Evolutionary conservation across 352 stramenopile species (phyloP).

Genomic region (Pythium monospermum): DNA sequence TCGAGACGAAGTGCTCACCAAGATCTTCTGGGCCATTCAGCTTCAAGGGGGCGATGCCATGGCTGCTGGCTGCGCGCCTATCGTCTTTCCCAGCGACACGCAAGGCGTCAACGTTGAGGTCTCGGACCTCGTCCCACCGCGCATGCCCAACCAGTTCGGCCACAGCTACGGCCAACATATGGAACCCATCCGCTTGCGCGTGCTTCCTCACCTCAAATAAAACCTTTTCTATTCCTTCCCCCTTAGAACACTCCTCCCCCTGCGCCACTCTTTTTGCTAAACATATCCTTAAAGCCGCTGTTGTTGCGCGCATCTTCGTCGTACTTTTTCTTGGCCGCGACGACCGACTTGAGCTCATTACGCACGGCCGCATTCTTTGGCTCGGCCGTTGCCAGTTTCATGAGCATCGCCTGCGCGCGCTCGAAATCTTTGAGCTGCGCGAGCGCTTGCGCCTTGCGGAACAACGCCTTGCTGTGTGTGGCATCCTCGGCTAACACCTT

Average conservation of each 20-base stretch:
- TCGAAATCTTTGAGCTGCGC: slow-evolving; percentile 53
- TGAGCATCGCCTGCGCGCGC: slow-evolving; percentile 47
- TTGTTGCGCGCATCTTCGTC: slow-evolving; percentile 51
- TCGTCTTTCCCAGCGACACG: slow-evolving; percentile 18
- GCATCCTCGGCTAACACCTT: slow-evolving; percentile 67
- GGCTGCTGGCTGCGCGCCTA: slow-evolving; percentile 50
- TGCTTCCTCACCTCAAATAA: slow-evolving; percentile 38
- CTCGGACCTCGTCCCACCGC: slow-evolving; percentile 50
- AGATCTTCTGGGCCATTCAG: slow-evolving; percentile 74
- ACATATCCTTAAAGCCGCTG: slow-evolving; percentile 67
- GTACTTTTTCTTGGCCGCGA: slow-evolving; percentile 47
- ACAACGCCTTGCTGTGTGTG: slow-evolving; percentile 69
- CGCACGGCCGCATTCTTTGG: slow-evolving; percentile 68
- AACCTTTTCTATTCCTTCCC: neutral
- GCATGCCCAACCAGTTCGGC: slow-evolving; percentile 66
- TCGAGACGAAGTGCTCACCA: slow-evolving; percentile 64
- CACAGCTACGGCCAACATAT: slow-evolving; percentile 77
- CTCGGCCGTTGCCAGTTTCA: slow-evolving; percentile 45
- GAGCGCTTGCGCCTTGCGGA: slow-evolving; percentile 78
- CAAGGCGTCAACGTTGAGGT: slow-evolving; percentile 62
- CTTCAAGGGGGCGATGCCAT: slow-evolving; percentile 28
- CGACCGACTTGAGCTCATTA: slow-evolving; percentile 49
- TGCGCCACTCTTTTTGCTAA: slow-evolving; percentile 43
- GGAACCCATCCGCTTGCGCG: slow-evolving; percentile 42
- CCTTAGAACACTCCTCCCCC: slow-evolving; percentile 7